Percentiles rank a stretch among this genome's conserved stretches.
phyloP scores from a whole-genome alignment of 495 filamentous ascomycete species.

The Penicillium tannophilum region DNA sequence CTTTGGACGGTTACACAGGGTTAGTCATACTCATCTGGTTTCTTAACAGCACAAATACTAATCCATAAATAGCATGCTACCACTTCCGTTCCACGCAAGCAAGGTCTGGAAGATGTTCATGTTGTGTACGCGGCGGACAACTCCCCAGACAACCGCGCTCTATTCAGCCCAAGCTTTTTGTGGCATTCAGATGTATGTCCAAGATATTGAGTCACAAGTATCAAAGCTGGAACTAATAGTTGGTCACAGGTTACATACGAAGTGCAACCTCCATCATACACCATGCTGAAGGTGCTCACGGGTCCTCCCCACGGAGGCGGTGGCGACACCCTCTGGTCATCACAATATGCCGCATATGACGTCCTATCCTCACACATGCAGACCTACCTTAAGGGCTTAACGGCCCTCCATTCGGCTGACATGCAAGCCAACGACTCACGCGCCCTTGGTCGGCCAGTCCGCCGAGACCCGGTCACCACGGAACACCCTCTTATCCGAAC shows the following conservation, averaged over 20 bases:
- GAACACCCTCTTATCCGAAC: slow-evolving; percentile 73
- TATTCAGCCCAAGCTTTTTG: slow-evolving; percentile 53
- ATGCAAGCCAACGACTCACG: slow-evolving; percentile 68
- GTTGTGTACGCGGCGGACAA: slow-evolving; percentile 68
- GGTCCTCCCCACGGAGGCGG: slow-evolving; percentile 69
- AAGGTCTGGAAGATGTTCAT: slow-evolving; percentile 68
- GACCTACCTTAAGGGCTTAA: slow-evolving; percentile 68
- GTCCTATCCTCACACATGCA: slow-evolving; percentile 68
- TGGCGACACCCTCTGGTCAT: slow-evolving; percentile 76
- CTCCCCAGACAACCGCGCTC: slow-evolving; percentile 58
- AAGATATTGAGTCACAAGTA: not conserved
- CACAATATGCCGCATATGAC: slow-evolving; percentile 74
- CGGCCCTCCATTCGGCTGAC: slow-evolving; percentile 70
- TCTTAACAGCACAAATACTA: not conserved
- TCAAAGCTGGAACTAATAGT: not conserved
- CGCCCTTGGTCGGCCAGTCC: slow-evolving; percentile 61
- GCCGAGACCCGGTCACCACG: slow-evolving; percentile 65
- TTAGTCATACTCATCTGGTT: slow-evolving; percentile 14
- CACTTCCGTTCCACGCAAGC: slow-evolving; percentile 57
- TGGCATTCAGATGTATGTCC: slow-evolving; percentile 63
- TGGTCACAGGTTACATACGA: slow-evolving; percentile 67
- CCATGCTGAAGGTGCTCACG: slow-evolving; percentile 67
- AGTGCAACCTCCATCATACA: slow-evolving; percentile 76
- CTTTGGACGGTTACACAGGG: slow-evolving; percentile 68
- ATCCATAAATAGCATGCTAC: slow-evolving; percentile 48